phyloP scores from a whole-genome alignment of 2,329 filamentous ascomycete species.

The Penicillium sp. region DNA sequence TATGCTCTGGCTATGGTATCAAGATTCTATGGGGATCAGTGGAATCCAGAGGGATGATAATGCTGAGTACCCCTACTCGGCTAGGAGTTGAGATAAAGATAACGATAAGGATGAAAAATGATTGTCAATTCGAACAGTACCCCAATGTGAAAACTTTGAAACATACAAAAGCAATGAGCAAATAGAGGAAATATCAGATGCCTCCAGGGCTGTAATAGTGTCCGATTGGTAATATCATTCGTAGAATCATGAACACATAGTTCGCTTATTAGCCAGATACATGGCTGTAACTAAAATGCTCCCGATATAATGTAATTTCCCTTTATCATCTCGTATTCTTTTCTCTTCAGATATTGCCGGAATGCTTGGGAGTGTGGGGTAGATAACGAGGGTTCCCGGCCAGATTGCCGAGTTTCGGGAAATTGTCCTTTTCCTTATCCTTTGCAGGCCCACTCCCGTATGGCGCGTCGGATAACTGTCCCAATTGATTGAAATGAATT shows the following conservation, averaged over 20 bases:
- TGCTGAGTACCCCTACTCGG: background rate
- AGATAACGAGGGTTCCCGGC: background rate
- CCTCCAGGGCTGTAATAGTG: background rate
- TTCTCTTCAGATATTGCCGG: background rate
- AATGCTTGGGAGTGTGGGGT: background rate
- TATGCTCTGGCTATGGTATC: background rate
- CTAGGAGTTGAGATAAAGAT: background rate
- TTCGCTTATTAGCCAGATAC: background rate
- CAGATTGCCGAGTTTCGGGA: background rate
- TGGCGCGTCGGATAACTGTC: background rate
- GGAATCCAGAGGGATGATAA: background rate
- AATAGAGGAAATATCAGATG: background rate
- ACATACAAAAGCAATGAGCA: background rate
- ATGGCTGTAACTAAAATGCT: background rate
- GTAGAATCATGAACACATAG: background rate
- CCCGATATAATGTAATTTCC: background rate
- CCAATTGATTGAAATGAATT: background rate
- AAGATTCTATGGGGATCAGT: background rate
- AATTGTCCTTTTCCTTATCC: background rate
- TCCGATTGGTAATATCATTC: background rate
- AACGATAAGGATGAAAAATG: background rate
- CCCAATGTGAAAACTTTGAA: background rate
- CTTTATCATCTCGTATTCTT: background rate
- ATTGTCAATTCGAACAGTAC: background rate
- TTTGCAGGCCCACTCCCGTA: background rate